Evolutionary conservation across 768 basidiomycete species (phyloP).

Genomic region (Bullera alba): DNA sequence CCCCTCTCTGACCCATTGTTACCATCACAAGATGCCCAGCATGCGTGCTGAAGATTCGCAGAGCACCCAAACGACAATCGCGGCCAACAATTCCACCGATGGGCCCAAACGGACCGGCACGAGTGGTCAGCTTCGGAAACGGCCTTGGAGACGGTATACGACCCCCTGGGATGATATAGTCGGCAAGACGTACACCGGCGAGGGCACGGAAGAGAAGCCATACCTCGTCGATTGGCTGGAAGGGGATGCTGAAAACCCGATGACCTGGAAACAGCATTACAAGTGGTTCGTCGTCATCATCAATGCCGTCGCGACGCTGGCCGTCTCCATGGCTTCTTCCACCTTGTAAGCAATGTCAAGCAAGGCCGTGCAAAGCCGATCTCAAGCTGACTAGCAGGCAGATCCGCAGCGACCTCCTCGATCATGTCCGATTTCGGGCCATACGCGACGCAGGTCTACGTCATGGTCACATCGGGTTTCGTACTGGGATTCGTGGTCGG

Average conservation of each 20-base stretch:
- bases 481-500: conserved; percentile 38
- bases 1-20: too few relatives aligned
- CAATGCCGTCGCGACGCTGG: conserved; percentile 23
- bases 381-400: neutral
- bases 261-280: conserved; percentile 17
- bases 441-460: conserved; percentile 13
- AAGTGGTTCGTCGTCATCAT: conserved; percentile 28
- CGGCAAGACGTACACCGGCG: conserved; percentile 22
- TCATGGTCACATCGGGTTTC: conserved; percentile 25
- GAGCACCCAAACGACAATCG: too few relatives aligned
- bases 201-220: conserved; percentile 31
- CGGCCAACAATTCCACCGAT: too few relatives aligned
- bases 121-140: too few relatives aligned
- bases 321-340: conserved; percentile 25
- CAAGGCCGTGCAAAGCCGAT: neutral
- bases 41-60: too few relatives aligned
- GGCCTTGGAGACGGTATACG: conserved; percentile 26
- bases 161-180: conserved; percentile 20
- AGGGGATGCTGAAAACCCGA: conserved; percentile 28
- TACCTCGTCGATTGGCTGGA: conserved; percentile 35
- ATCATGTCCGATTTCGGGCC: conserved; percentile 10
- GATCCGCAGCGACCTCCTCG: conserved; percentile 18
- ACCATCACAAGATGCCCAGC: too few relatives aligned
- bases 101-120: too few relatives aligned
- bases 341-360: conserved; percentile 30